phyloP scores from a whole-genome alignment of 2,329 filamentous ascomycete species.

The Teratosphaeria zuluensis region DNA sequence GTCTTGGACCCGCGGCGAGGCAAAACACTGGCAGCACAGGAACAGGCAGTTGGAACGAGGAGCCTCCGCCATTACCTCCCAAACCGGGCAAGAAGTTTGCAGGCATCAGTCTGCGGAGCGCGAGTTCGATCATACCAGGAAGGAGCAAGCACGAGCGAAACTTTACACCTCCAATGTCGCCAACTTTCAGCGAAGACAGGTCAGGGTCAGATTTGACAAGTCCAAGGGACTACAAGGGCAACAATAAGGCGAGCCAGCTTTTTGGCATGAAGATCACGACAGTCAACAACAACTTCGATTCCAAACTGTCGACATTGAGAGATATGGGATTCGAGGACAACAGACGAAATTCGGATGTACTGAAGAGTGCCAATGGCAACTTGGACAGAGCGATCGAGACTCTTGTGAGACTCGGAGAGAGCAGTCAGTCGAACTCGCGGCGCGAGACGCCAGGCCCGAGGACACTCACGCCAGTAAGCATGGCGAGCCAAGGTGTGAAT shows the following conservation, averaged over 20 bases:
- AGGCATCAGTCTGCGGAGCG: conserved; percentile 56
- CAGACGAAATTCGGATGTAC: conserved; percentile 66
- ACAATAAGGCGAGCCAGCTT: conserved; percentile 47
- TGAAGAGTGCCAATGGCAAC: conserved; percentile 77
- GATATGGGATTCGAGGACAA: conserved; percentile 91
- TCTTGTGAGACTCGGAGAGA: conserved; percentile 72
- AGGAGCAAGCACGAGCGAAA: conserved; percentile 40
- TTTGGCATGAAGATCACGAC: conserved; percentile 37
- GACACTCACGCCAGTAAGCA: conserved; percentile 31
- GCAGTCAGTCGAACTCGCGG: conserved; percentile 33
- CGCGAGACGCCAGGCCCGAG: conserved; percentile 22
- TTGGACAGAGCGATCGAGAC: conserved; percentile 79
- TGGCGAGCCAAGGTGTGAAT: conserved; percentile 36
- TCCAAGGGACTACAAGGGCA: conserved; percentile 14
- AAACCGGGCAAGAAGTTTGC: conserved; percentile 50
- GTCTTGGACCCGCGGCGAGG: conserved; percentile 27
- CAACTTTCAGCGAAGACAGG: conserved; percentile 20
- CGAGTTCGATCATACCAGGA: conserved; percentile 59
- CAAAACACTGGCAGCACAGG: conserved; percentile 49
- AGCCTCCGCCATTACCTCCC: conserved; percentile 48
- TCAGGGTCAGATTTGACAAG: conserved; percentile 12
- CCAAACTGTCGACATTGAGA: conserved; percentile 64
- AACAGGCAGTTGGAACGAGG: conserved; percentile 41
- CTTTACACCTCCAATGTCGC: conserved; percentile 28
- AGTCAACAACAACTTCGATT: conserved; percentile 54